phyloP scores from a whole-genome alignment of 495 filamentous ascomycete genomes.

The Aspergillus indologenus region DNA sequence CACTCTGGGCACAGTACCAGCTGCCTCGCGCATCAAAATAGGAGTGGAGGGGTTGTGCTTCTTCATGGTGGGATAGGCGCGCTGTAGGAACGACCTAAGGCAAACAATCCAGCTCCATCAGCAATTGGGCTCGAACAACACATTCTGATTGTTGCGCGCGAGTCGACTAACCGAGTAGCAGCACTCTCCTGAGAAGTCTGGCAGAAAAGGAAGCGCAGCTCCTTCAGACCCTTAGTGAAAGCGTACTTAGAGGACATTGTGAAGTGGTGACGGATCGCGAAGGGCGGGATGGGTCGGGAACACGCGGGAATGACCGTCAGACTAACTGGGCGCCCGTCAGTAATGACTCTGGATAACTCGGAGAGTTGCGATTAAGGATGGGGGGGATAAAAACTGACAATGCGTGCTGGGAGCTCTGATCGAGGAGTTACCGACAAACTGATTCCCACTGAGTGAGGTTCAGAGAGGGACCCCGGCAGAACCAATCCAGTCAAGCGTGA shows the following conservation, averaged over 20 bases:
- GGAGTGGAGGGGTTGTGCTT: constrained; percentile 94
- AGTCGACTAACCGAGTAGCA: constrained; percentile 65
- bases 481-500: constrained; percentile 28
- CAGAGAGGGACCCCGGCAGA: constrained; percentile 1
- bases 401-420: constrained; percentile 1
- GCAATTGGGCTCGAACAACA: constrained; percentile 3
- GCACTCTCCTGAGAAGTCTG: constrained; percentile 87
- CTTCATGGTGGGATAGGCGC: constrained; percentile 98
- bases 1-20: constrained; percentile 74
- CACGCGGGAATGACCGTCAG: neutral
- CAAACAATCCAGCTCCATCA: constrained; percentile 13
- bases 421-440: constrained; percentile 3
- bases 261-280: constrained; percentile 9
- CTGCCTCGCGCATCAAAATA: constrained; percentile 90
- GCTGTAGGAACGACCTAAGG: constrained; percentile 77
- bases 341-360: constrained; percentile 1
- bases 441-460: constrained; percentile 9
- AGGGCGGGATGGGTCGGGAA: constrained; percentile 8
- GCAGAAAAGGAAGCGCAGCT: constrained; percentile 95
- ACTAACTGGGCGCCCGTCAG: neutral
- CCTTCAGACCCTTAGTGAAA: constrained; percentile 83
- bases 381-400: neutral
- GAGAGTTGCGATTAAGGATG: neutral
- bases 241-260: constrained; percentile 90
- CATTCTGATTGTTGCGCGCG: neutral